A percentile compares a stretch with the other conserved stretches of the same genome.
Conservation (phyloP, 768 basidiomycete species). For the Boletus rufocinnamomeus region DNA sequence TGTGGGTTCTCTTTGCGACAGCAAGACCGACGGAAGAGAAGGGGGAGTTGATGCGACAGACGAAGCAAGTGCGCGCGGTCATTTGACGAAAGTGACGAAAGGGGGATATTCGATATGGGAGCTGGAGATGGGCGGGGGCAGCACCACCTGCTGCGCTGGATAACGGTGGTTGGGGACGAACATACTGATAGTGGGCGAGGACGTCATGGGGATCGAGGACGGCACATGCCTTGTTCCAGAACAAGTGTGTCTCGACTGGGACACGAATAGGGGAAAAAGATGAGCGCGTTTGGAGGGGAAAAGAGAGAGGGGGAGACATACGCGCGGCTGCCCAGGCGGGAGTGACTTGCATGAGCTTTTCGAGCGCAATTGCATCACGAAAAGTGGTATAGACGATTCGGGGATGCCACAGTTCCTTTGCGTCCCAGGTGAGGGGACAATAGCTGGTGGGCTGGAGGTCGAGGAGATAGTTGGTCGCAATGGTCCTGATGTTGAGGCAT, state of each 20-base stretch:
- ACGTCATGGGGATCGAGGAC: constrained; percentile 63
- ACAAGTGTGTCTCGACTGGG: constrained; percentile 66
- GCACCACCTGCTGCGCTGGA: constrained; percentile 34
- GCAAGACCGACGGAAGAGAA: constrained; percentile 51
- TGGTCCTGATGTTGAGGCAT: constrained; percentile 19
- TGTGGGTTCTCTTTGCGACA: constrained; percentile 46
- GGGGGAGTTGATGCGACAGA: constrained; percentile 72
- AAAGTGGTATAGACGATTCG: constrained; percentile 62
- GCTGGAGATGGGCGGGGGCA: constrained; percentile 35
- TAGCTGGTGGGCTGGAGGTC: constrained; percentile 46
- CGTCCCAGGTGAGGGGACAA: constrained; percentile 50
- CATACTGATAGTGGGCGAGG: constrained; percentile 49
- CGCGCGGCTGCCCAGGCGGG: constrained; percentile 60
- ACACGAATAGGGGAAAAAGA: background rate
- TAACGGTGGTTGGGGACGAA: constrained; percentile 40
- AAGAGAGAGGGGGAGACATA: constrained; percentile 38
- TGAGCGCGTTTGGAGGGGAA: constrained; percentile 10
- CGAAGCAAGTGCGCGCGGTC: constrained; percentile 52
- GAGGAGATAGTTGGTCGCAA: constrained; percentile 54
- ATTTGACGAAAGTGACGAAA: constrained; percentile 68
- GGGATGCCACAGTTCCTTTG: constrained; percentile 57
- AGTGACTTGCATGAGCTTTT: constrained; percentile 63
- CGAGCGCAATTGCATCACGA: constrained; percentile 62
- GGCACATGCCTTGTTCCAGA: constrained; percentile 67
- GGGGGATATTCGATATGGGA: constrained; percentile 44